Percentiles rank a stretch among this genome's conserved stretches.
Evolutionary conservation across 306 rosid genomes (phyloP).

Genomic region (Vachellia pachyceras): DNA sequence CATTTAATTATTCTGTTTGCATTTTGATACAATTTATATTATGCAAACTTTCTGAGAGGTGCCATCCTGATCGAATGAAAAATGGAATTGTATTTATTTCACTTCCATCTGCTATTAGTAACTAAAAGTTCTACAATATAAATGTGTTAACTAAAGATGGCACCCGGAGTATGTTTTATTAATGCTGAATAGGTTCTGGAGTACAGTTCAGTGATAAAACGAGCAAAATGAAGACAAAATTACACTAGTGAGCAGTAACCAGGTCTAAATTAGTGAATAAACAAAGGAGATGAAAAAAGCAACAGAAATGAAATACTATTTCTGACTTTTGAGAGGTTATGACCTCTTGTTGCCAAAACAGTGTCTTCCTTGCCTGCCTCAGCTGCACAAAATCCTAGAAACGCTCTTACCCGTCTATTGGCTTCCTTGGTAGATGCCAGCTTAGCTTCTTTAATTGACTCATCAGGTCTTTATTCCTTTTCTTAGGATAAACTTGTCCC

Average conservation of each 20-base stretch:
- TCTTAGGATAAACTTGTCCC: too few species aligned
- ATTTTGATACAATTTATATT: slow-evolving; percentile 2
- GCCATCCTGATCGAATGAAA: slow-evolving; percentile 27
- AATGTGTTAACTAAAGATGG: neutral
- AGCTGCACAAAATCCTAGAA: neutral
- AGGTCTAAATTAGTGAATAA: neutral
- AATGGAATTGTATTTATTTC: slow-evolving; percentile 13
- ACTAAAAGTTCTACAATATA: neutral
- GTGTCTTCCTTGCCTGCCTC: too few species aligned
- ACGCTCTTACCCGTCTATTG: neutral
- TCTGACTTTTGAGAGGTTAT: neutral
- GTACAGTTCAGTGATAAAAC: neutral
- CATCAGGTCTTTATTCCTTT: too few species aligned
- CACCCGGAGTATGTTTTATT: neutral
- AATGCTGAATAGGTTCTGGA: neutral
- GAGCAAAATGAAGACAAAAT: neutral
- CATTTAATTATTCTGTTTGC: neutral
- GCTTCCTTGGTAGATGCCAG: neutral
- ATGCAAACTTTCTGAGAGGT: slow-evolving; percentile 16
- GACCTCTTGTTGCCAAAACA: neutral
- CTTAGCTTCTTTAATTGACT: neutral
- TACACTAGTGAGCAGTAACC: neutral
- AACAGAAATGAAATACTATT: neutral
- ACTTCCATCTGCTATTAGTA: neutral
- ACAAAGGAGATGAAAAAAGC: neutral